A percentile compares a stretch with the other conserved stretches of the same genome.
Conservation (phyloP, 148 eudicot species). For the Chenopodium berlandieri region DNA sequence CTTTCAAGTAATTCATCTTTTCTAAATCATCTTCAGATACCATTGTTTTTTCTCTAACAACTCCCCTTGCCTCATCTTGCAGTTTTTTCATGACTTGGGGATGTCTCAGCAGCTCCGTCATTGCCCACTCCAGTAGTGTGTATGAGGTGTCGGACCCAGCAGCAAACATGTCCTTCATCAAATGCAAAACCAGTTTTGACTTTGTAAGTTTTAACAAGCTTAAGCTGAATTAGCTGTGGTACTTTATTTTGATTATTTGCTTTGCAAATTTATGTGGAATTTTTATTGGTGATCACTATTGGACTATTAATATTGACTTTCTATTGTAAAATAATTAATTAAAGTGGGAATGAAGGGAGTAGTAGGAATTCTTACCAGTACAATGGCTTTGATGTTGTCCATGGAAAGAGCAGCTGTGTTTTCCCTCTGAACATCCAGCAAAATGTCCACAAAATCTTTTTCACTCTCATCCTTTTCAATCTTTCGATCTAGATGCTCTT, state of each 20-base stretch:
- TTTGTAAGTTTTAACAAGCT: background rate
- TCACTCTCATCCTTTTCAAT: background rate
- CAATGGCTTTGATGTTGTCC: slow-evolving; percentile 33
- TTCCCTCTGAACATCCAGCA: slow-evolving; percentile 33
- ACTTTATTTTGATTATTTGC: background rate
- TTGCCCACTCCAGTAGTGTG: slow-evolving; percentile 28
- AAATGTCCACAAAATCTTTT: slow-evolving; percentile 42
- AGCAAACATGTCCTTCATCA: slow-evolving; percentile 27
- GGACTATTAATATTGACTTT: background rate
- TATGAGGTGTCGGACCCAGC: slow-evolving; percentile 27
- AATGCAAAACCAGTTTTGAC: too few relatives aligned
- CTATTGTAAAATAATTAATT: too few relatives aligned
- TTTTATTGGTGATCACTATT: too few relatives aligned
- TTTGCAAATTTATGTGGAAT: background rate
- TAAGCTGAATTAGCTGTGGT: background rate
- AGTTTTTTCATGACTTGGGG: slow-evolving; percentile 18
- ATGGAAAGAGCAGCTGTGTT: slow-evolving; percentile 21
- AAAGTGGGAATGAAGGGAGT: background rate
- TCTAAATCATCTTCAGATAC: slow-evolving; percentile 22
- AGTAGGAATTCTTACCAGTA: slow-evolving; percentile 21
- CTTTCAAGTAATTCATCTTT: slow-evolving; percentile 19
- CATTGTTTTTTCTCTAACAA: slow-evolving; percentile 4
- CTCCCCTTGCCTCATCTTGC: slow-evolving; percentile 21
- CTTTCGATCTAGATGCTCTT: slow-evolving; percentile 25
- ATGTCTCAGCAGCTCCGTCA: slow-evolving; percentile 27